Evolutionary conservation across 495 filamentous ascomycete species (phyloP).

Genomic region (Chaetomium fimeti): DNA sequence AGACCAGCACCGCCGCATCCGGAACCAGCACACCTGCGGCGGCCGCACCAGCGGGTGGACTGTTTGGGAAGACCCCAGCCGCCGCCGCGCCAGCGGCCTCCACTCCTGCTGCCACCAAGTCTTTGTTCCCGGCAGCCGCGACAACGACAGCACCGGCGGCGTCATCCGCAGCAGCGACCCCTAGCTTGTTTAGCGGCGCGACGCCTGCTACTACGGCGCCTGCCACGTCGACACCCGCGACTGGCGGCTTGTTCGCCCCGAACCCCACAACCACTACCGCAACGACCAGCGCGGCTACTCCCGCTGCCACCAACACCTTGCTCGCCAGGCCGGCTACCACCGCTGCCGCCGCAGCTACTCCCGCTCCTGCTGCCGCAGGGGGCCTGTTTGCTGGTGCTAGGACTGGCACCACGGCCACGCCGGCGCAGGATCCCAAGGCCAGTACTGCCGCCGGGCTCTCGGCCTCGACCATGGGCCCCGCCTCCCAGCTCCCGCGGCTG

Average conservation of each 20-base stretch:
- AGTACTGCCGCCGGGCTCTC: slow-evolving; percentile 48
- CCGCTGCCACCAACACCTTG: slow-evolving; percentile 22
- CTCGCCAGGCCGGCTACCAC: slow-evolving; percentile 20
- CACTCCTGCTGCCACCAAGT: slow-evolving; percentile 24
- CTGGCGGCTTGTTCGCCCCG: slow-evolving; percentile 9
- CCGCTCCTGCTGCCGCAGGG: slow-evolving; percentile 21
- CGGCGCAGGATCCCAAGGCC: slow-evolving; percentile 28
- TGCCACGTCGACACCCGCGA: neutral
- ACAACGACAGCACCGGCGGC: slow-evolving; percentile 22
- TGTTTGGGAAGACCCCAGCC: slow-evolving; percentile 18
- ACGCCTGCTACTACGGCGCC: slow-evolving; percentile 8
- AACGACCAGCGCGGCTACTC: slow-evolving; percentile 10
- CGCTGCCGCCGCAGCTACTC: slow-evolving; percentile 19
- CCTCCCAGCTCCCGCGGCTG: slow-evolving; percentile 79
- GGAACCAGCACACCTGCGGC: slow-evolving; percentile 12
- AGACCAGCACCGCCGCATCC: neutral
- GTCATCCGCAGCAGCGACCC: slow-evolving; percentile 21
- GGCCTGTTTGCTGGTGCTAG: slow-evolving; percentile 34
- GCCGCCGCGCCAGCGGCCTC: slow-evolving; percentile 25
- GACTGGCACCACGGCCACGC: slow-evolving; percentile 24
- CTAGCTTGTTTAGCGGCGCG: slow-evolving; percentile 28
- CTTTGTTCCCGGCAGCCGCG: slow-evolving; percentile 12
- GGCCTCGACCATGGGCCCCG: slow-evolving; percentile 73
- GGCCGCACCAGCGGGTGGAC: neutral
- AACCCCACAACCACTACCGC: slow-evolving; percentile 22